Conservation (phyloP, 2,329 filamentous ascomycete species). For the Hypoxylon sp. region DNA sequence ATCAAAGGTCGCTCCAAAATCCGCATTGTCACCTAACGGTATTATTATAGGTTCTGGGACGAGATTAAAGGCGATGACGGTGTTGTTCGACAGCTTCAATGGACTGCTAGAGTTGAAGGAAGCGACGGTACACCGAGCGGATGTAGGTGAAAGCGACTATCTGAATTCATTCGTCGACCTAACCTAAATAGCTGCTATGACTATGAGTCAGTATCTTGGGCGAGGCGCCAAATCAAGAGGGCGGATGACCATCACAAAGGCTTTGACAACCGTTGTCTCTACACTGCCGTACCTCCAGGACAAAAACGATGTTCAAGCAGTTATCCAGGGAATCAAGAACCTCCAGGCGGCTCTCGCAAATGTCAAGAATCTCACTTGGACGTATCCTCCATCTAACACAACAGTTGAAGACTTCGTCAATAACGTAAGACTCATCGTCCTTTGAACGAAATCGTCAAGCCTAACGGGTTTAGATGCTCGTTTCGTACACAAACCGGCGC, state of each 20-base stretch:
- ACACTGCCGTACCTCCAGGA: constrained; percentile 71
- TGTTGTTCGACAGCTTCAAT: constrained; percentile 73
- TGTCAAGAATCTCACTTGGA: constrained; percentile 67
- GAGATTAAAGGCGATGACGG: constrained; percentile 69
- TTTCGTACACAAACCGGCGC: constrained; percentile 57
- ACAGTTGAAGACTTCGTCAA: constrained; percentile 69
- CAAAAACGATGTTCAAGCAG: constrained; percentile 70
- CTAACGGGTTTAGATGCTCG: constrained; percentile 51
- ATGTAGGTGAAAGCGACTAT: constrained; percentile 45
- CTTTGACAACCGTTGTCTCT: constrained; percentile 69
- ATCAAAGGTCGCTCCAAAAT: background rate
- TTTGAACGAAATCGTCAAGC: background rate
- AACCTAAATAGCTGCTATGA: constrained; percentile 58
- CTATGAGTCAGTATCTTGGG: constrained; percentile 72
- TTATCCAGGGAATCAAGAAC: constrained; percentile 73
- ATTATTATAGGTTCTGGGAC: constrained; percentile 64
- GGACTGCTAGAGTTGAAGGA: constrained; percentile 73
- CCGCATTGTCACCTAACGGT: constrained; percentile 17
- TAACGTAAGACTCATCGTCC: constrained; percentile 53
- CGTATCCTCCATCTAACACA: constrained; percentile 64
- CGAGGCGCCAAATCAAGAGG: constrained; percentile 73
- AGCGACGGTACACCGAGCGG: constrained; percentile 56
- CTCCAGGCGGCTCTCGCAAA: constrained; percentile 66
- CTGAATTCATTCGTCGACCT: constrained; percentile 3
- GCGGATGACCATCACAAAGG: constrained; percentile 69